Evolutionary conservation across 768 basidiomycete genomes (phyloP).

Genomic region (Pseudohyphozyma bogoriensis): DNA sequence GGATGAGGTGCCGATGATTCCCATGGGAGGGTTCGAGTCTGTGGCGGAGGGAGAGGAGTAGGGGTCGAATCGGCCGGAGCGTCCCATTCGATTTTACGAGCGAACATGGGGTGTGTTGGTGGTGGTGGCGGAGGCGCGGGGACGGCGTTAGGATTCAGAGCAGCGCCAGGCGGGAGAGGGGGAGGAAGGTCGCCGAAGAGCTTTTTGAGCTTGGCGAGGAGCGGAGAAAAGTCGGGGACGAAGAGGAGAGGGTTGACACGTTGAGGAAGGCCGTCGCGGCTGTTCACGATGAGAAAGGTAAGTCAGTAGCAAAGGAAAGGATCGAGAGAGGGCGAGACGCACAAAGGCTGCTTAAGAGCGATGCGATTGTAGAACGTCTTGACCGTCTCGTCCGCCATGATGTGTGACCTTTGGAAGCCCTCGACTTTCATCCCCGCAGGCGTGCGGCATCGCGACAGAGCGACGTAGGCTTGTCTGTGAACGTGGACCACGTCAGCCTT

Average conservation of each 20-base stretch:
- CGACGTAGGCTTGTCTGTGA: constrained; percentile 19
- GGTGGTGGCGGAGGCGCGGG: not conserved
- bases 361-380: constrained; percentile 17
- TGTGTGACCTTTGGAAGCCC: constrained; percentile 18
- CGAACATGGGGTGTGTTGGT: not conserved
- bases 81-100: not conserved
- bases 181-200: constrained; percentile 4
- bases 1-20: too few species aligned
- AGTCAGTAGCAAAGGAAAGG: not conserved
- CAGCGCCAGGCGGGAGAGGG: constrained; percentile 1
- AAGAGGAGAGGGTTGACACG: constrained; percentile 7
- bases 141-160: not conserved
- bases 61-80: too few species aligned
- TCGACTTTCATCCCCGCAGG: constrained; percentile 20
- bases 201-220: not conserved
- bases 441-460: constrained; percentile 19
- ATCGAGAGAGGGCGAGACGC: not conserved
- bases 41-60: too few species aligned
- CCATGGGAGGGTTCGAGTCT: too few species aligned
- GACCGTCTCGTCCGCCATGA: constrained; percentile 14
- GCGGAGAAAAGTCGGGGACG: constrained; percentile 16
- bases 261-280: not conserved
- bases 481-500: too few species aligned
- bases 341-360: constrained; percentile 2
- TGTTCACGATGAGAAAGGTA: not conserved